Evolutionary conservation across 768 basidiomycete species (phyloP), one percentile per base, ranked within the genome.

Genomic region (Lyophyllum decastes): DNA sequence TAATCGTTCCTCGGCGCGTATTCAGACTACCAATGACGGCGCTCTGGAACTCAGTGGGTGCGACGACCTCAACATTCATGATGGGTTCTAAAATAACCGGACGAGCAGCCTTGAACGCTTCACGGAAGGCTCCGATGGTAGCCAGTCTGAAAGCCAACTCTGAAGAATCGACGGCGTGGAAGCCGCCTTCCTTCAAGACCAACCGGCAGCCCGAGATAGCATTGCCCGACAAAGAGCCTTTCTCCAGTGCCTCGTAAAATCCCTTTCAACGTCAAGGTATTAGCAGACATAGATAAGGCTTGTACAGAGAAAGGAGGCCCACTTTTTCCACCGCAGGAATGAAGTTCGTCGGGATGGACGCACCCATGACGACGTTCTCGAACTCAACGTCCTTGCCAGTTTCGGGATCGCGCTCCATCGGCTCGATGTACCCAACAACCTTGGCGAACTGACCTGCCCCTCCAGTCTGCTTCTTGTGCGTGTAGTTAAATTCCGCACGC

Each of bases 401-500:
- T 63, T 94, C 91, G 25, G 76, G 72, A 35, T 82, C 80, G 11
- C 71, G 78, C 64, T 84, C 86, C 86, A 97, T 92, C 12, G 95
- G 94, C 72, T 97, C 96, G 59, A 98, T 85, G 66, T 83, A 83
- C 6, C 97, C 97, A 49, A 89, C 84, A 58, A 99, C 92, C 64
- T 92, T 92, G 56, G 90, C 97, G 72, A 89, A 99, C 73, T 99
- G 97, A 51, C 97, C 97, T 16, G 95, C 90, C 71, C 97, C 97
- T 59, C 97, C 97, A 0, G 90, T 90, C 73, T 99, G 97, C 77
- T 98, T 99, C 84, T 95, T 97, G 77, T 98, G 97, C 2, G 91
- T 94, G 73, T 92, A 96, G 58, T 81, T 79, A 76, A 98, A 99
- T 46, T 89, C 82, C 2, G 90, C 85, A 22, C 85, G 83, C 54